Conservation (phyloP, 345 rosid species). For the Theobroma cacao region DNA sequence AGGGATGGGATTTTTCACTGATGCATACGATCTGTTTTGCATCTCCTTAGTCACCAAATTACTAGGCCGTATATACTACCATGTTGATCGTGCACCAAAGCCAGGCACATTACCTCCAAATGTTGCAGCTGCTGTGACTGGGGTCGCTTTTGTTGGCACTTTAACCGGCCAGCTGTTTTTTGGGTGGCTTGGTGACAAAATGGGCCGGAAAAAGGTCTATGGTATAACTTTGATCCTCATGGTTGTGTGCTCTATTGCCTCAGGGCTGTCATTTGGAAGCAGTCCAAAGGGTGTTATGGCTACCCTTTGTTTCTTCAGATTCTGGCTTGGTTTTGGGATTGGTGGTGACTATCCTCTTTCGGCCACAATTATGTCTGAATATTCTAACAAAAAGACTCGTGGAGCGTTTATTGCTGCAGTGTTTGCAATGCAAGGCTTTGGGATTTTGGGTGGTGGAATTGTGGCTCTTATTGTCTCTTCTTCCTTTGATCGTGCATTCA, state of each 20-base stretch:
- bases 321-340: slow-evolving; percentile 38
- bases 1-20: slow-evolving; percentile 52
- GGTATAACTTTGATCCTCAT: slow-evolving; percentile 38
- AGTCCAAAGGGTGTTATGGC: slow-evolving; percentile 31
- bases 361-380: slow-evolving; percentile 40
- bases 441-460: slow-evolving; percentile 29
- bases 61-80: slow-evolving; percentile 47
- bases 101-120: slow-evolving; percentile 44
- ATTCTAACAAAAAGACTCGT: slow-evolving; percentile 34
- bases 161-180: slow-evolving; percentile 37
- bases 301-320: slow-evolving; percentile 46
- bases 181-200: slow-evolving; percentile 43
- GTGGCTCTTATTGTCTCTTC: slow-evolving; percentile 22
- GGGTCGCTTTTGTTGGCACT: slow-evolving; percentile 38
- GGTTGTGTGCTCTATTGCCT: slow-evolving; percentile 34
- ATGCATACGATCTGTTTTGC: slow-evolving; percentile 47
- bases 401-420: slow-evolving; percentile 28
- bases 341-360: slow-evolving; percentile 41
- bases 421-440: slow-evolving; percentile 30
- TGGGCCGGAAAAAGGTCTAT: slow-evolving; percentile 38
- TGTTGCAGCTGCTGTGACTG: slow-evolving; percentile 39
- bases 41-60: slow-evolving; percentile 39
- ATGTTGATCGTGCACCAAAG: slow-evolving; percentile 13
- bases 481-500: slow-evolving; percentile 18
- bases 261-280: slow-evolving; percentile 34